These are phyloP conservation scores for Pisolithus marmoratus DNA, from an alignment of 768 basidiomycete genomes.

Conservation along the genomic window DNA sequence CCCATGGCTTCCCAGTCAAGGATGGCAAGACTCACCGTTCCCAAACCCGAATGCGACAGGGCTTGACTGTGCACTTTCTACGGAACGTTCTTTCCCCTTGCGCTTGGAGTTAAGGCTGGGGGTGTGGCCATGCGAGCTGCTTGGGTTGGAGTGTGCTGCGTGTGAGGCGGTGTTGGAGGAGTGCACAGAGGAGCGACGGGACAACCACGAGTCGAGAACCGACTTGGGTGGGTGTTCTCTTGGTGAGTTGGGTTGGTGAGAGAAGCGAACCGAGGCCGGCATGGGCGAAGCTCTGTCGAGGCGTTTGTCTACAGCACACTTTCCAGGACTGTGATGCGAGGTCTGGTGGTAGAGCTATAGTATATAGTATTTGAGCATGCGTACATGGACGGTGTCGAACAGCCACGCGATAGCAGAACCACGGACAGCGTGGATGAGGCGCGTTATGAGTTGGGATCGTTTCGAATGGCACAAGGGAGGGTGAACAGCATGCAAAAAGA, in stretches of 20 bases:
- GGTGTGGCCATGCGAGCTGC: background rate
- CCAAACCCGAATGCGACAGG: slow-evolving; percentile 2
- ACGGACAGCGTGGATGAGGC: background rate
- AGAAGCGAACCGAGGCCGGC: slow-evolving; percentile 10
- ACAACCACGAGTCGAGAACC: slow-evolving; percentile 14
- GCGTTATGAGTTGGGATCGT: background rate
- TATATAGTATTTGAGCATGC: background rate
- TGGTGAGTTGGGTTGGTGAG: slow-evolving; percentile 9
- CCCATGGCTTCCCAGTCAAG: background rate
- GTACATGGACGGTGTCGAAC: slow-evolving; percentile 10
- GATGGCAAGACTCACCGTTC: slow-evolving; percentile 11
- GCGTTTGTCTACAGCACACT: background rate
- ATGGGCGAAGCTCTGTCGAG: slow-evolving; percentile 8
- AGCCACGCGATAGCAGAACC: slow-evolving; percentile 9
- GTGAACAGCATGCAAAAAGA: background rate
- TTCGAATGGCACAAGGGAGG: background rate
- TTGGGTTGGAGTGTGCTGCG: background rate
- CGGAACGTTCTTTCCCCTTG: slow-evolving; percentile 16
- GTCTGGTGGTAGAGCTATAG: slow-evolving; percentile 11
- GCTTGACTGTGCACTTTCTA: slow-evolving; percentile 4
- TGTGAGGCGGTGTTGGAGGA: slow-evolving; percentile 1
- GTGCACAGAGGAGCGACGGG: slow-evolving; percentile 16
- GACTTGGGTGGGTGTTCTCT: slow-evolving; percentile 1
- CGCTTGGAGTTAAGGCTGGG: background rate
- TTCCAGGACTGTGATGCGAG: slow-evolving; percentile 1